Percentiles rank a stretch among this genome's conserved stretches.
Conservation (phyloP, 345 rosid species). For the Brassica napus region Da-Ae NC_063452.1:49833501-49834000, state of each 20-base stretch:
- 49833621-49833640: background rate
- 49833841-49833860: too few species aligned
- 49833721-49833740: background rate
- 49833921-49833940: background rate
- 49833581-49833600: background rate
- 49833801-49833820: background rate
- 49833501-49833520: constrained; percentile 85
- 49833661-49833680: background rate
- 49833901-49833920: background rate
- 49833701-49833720: background rate
- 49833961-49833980: constrained; percentile 89
- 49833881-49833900: background rate
- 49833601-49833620: background rate
- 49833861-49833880: too few species aligned
- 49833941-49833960: constrained; percentile 71
- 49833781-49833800: background rate
- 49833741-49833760: constrained; percentile 3
- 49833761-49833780: background rate
- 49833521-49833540: constrained; percentile 79
- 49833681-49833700: background rate
- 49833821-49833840: background rate
- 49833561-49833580: background rate
- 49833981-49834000: constrained; percentile 75
- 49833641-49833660: background rate
- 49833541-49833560: constrained; percentile 2